Percentiles rank a stretch among this genome's conserved stretches.
Evolutionary conservation across 805 yeast genomes (phyloP).

Genomic region (Candida schatavii): DNA sequence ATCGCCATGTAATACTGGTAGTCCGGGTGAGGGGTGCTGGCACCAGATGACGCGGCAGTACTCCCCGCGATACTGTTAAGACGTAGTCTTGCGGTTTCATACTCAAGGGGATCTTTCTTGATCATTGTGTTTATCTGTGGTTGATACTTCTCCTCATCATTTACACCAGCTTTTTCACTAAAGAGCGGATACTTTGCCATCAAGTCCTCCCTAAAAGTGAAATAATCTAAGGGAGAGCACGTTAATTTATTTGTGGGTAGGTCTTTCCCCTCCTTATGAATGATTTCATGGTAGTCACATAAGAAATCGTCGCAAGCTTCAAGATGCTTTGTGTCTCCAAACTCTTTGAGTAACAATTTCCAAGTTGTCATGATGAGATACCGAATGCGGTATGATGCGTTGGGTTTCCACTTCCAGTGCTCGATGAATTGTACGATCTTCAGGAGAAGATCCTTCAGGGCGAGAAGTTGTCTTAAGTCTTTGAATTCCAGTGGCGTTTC

Average conservation of each 20-base stretch:
- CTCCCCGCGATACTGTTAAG: conserved; percentile 2
- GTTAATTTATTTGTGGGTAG: conserved; percentile 29
- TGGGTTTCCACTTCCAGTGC: conserved; percentile 60
- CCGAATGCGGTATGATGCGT: conserved; percentile 45
- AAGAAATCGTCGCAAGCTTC: conserved; percentile 46
- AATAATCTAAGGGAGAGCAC: conserved; percentile 84
- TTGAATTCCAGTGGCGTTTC: conserved; percentile 8
- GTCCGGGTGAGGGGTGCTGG: conserved; percentile 14
- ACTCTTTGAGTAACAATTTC: conserved; percentile 53
- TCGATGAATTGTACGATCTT: conserved; percentile 52
- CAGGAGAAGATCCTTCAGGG: conserved; percentile 38
- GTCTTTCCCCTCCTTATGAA: conserved; percentile 19
- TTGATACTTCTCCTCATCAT: no score
- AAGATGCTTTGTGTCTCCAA: conserved; percentile 54
- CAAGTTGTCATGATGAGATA: conserved; percentile 53
- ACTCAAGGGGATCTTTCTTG: conserved; percentile 20
- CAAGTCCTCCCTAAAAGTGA: conserved; percentile 73
- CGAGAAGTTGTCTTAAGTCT: conserved; percentile 19
- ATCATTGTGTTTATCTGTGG: no score
- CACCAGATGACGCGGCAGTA: conserved; percentile 15
- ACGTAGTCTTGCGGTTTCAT: conserved; percentile 31
- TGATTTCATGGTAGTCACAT: conserved; percentile 36
- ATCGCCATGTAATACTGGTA: conserved; percentile 37
- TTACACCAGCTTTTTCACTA: background rate
- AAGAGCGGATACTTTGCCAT: conserved; percentile 71